phyloP scores from a whole-genome alignment of 2,329 filamentous ascomycete species.

The Ceratocystiopsis sp. region DNA sequence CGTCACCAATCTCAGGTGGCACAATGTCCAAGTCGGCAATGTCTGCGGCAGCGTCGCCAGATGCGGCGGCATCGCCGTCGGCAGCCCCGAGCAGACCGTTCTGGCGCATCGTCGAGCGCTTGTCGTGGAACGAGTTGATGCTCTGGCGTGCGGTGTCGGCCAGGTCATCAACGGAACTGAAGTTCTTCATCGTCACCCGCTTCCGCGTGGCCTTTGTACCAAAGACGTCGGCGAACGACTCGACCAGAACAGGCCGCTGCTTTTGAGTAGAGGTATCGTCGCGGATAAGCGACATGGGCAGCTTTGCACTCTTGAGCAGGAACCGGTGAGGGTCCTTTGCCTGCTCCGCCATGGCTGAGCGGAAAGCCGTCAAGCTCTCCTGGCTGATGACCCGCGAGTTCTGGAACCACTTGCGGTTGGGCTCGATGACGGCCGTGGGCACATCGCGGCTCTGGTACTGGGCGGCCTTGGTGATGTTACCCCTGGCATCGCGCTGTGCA shows the following conservation, averaged over 20 bases:
- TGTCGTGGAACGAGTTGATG: conserved; percentile 66
- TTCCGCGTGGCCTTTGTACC: conserved; percentile 89
- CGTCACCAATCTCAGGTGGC: conserved; percentile 6
- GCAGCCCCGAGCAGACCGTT: conserved; percentile 44
- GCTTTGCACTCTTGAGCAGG: conserved; percentile 90
- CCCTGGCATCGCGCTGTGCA: conserved; percentile 62
- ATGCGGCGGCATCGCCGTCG: conserved; percentile 17
- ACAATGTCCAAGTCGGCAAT: conserved; percentile 22
- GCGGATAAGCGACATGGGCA: conserved; percentile 85
- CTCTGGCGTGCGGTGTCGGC: conserved; percentile 64
- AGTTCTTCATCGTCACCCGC: conserved; percentile 54
- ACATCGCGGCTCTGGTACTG: conserved; percentile 51
- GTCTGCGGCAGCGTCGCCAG: conserved; percentile 19
- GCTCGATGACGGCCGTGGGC: conserved; percentile 76
- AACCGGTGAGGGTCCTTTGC: conserved; percentile 83
- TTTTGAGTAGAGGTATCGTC: conserved; percentile 50
- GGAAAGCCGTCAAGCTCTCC: conserved; percentile 51
- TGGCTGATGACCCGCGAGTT: conserved; percentile 85
- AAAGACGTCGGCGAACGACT: conserved; percentile 68
- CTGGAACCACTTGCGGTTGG: conserved; percentile 94
- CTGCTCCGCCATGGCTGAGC: conserved; percentile 81
- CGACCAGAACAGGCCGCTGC: conserved; percentile 31
- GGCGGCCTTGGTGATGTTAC: conserved; percentile 56
- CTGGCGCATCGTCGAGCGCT: conserved; percentile 45
- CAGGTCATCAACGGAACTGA: conserved; percentile 60